Evolutionary conservation across 768 basidiomycete species (phyloP).

Genomic region (Suillus plorans): DNA sequence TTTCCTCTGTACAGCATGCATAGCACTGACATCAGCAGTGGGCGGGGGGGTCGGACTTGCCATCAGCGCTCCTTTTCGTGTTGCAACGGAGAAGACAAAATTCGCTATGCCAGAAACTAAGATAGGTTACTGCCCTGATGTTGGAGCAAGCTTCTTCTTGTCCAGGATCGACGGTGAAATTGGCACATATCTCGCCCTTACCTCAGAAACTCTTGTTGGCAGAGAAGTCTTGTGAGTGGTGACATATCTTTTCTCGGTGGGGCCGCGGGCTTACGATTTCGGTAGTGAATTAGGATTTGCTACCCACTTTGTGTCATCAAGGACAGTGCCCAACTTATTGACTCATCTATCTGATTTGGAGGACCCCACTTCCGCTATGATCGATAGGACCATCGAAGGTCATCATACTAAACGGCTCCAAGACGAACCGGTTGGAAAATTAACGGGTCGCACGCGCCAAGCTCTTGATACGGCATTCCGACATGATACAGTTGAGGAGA

Average conservation of each 20-base stretch:
- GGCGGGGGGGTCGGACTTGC: slow-evolving; percentile 93
- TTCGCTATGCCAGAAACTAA: slow-evolving; percentile 98
- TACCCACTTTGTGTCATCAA: slow-evolving; percentile 87
- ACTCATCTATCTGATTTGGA: slow-evolving; percentile 55
- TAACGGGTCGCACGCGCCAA: slow-evolving; percentile 62
- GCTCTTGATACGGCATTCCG: slow-evolving; percentile 83
- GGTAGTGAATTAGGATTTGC: slow-evolving; percentile 87
- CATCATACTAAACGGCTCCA: slow-evolving; percentile 55
- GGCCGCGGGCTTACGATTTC: slow-evolving; percentile 12
- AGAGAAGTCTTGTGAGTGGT: slow-evolving; percentile 80
- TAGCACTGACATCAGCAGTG: slow-evolving; percentile 50
- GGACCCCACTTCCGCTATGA: slow-evolving; percentile 40
- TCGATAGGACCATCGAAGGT: slow-evolving; percentile 72
- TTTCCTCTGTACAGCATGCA: slow-evolving; percentile 11
- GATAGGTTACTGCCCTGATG: slow-evolving; percentile 89
- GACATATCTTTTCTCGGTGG: not conserved
- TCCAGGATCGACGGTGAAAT: slow-evolving; percentile 87
- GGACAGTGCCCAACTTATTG: slow-evolving; percentile 69
- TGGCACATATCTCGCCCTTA: slow-evolving; percentile 93
- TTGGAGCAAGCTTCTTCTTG: slow-evolving; percentile 89
- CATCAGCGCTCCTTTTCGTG: slow-evolving; percentile 81
- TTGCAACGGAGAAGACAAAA: slow-evolving; percentile 89
- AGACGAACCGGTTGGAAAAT: slow-evolving; percentile 49
- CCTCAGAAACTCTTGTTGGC: slow-evolving; percentile 69
- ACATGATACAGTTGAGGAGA: slow-evolving; percentile 67